These are phyloP conservation scores for Yamadazyma atlantica DNA, from an alignment of 1,139 yeast genomes.

Conservation along the genomic window DNA sequence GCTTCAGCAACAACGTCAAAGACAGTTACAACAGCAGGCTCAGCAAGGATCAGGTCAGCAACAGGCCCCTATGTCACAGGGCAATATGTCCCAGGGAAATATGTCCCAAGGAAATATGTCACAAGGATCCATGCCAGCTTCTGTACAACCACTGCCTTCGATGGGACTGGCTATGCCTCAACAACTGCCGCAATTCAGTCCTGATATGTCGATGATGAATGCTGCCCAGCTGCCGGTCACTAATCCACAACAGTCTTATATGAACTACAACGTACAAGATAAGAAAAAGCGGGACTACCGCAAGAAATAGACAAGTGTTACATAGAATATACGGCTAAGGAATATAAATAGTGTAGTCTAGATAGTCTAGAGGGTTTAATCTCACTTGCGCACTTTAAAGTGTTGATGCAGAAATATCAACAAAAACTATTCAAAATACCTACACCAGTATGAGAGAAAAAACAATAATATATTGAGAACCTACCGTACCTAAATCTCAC, in stretches of 20 bases:
- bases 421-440: background rate
- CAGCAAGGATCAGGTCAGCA: constrained; percentile 14
- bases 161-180: constrained; percentile 1
- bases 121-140: constrained; percentile 5
- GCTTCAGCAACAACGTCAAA: constrained; percentile 31
- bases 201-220: constrained; percentile 13
- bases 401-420: background rate
- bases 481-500: constrained; percentile 1
- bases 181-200: constrained; percentile 13
- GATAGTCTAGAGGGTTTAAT: too few species aligned
- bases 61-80: constrained; percentile 13
- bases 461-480: background rate
- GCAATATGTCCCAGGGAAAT: constrained; percentile 7
- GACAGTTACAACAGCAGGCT: constrained; percentile 17
- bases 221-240: constrained; percentile 11
- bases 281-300: constrained; percentile 13
- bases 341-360: too few species aligned
- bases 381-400: too few species aligned
- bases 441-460: background rate
- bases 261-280: constrained; percentile 11
- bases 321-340: too few species aligned
- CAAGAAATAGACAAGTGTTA: constrained; percentile 3
- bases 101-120: constrained; percentile 4
- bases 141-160: constrained; percentile 8
- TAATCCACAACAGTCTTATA: constrained; percentile 4